These are phyloP conservation scores for Dendrostoma leiphaemia DNA, from an alignment of 2,329 filamentous ascomycete genomes.

Conservation along the genomic window DNA sequence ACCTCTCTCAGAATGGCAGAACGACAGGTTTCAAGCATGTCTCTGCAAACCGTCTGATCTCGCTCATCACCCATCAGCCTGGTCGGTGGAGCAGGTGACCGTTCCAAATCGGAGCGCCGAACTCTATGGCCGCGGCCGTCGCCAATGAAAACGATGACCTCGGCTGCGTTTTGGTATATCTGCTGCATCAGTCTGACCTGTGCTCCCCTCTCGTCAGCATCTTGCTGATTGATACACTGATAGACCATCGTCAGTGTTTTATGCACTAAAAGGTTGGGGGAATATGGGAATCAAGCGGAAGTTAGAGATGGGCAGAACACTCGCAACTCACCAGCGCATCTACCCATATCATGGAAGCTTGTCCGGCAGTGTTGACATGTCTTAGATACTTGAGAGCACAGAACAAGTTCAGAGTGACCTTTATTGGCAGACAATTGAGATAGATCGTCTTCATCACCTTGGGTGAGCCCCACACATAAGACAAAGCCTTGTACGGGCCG, in stretches of 20 bases:
- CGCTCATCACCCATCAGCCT: neutral
- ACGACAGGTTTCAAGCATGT: neutral
- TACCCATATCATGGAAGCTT: neutral
- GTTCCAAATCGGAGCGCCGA: neutral
- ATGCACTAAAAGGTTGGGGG: neutral
- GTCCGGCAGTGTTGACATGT: neutral
- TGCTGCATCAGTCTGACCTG: constrained; percentile 6
- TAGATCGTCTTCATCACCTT: neutral
- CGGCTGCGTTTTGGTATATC: constrained; percentile 3
- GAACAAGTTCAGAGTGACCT: constrained; percentile 4
- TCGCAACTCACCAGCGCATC: neutral
- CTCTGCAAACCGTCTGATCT: neutral
- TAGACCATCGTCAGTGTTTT: neutral
- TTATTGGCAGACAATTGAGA: neutral
- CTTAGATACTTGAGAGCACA: neutral
- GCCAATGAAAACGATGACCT: constrained; percentile 13
- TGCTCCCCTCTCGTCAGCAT: neutral
- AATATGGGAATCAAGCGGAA: neutral
- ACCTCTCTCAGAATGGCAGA: neutral
- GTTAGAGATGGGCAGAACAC: neutral
- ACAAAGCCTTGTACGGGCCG: constrained; percentile 2
- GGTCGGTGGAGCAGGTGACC: neutral
- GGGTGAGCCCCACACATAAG: constrained; percentile 2
- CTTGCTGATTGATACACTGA: constrained; percentile 10
- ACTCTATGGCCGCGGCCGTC: constrained; percentile 3